A percentile compares a stretch with the other conserved stretches of the same genome.
These are phyloP conservation scores for Entophlyctis luteolus DNA, from an alignment of 192 early-diverging fungal genomes.

Conservation along the genomic window DNA sequence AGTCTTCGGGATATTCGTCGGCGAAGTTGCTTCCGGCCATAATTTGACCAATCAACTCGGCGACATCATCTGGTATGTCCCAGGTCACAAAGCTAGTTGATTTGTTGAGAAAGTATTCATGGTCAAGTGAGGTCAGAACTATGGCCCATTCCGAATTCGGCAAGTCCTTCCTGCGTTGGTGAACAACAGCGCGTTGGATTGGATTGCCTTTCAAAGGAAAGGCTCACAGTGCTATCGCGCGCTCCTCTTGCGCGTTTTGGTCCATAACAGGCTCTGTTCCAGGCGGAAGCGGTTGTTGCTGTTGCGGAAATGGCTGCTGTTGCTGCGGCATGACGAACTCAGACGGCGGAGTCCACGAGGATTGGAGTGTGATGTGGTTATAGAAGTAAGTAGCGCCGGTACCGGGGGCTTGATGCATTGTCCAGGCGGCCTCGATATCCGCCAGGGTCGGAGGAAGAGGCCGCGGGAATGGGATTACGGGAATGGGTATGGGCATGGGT, in stretches of 20 bases:
- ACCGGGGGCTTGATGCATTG: slow-evolving; percentile 41
- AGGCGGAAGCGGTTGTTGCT: no score
- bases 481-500: no score
- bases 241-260: neutral
- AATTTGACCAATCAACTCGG: slow-evolving; percentile 48
- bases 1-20: slow-evolving; percentile 23
- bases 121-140: slow-evolving; percentile 61
- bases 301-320: no score
- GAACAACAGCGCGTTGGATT: neutral
- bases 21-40: slow-evolving; percentile 43
- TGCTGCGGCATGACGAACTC: no score
- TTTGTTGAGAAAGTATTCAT: slow-evolving; percentile 76
- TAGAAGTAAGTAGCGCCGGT: slow-evolving; percentile 67
- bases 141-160: slow-evolving; percentile 70
- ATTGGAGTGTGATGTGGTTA: slow-evolving; percentile 64
- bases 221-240: neutral
- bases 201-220: neutral
- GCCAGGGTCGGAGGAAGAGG: slow-evolving; percentile 10
- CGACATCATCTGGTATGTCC: slow-evolving; percentile 60
- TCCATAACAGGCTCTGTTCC: neutral
- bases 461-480: slow-evolving; percentile 10
- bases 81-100: slow-evolving; percentile 66
- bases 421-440: slow-evolving; percentile 19
- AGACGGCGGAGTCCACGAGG: no score
- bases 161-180: slow-evolving; percentile 50